Percentiles rank a stretch among this genome's conserved stretches.
Evolutionary conservation across 306 rosid species (phyloP).

Genomic region (Trifolium repens): DNA sequence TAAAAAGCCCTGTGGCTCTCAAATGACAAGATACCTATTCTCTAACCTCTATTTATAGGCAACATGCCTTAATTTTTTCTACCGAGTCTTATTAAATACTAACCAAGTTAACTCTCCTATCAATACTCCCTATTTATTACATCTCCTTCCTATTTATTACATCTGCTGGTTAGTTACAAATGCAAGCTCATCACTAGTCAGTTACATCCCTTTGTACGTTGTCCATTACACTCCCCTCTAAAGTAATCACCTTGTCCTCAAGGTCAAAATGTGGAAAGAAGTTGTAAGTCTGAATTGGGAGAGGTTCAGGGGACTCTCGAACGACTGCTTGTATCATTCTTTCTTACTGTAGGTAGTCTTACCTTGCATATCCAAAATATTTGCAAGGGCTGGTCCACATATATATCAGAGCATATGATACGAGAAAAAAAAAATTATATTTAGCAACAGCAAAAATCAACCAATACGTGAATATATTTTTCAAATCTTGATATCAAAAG

Average conservation of each 20-base stretch:
- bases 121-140: background rate
- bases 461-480: background rate
- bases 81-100: background rate
- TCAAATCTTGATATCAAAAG: constrained; percentile 7
- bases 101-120: background rate
- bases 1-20: background rate
- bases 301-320: background rate
- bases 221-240: background rate
- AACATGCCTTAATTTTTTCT: background rate
- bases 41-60: background rate
- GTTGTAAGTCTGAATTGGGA: background rate
- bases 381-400: background rate
- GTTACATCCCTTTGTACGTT: background rate
- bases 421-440: background rate
- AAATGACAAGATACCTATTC: background rate
- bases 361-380: background rate
- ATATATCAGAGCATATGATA: background rate
- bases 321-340: background rate
- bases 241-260: background rate
- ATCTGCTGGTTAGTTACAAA: background rate
- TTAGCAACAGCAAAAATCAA: background rate
- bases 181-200: background rate
- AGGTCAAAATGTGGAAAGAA: background rate
- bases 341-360: background rate
- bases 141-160: background rate